Evolutionary conservation across 1,284 basidiomycete species (phyloP), one percentile per base, ranked within the genome.

Genomic region (Wolfiporia cocos): DNA sequence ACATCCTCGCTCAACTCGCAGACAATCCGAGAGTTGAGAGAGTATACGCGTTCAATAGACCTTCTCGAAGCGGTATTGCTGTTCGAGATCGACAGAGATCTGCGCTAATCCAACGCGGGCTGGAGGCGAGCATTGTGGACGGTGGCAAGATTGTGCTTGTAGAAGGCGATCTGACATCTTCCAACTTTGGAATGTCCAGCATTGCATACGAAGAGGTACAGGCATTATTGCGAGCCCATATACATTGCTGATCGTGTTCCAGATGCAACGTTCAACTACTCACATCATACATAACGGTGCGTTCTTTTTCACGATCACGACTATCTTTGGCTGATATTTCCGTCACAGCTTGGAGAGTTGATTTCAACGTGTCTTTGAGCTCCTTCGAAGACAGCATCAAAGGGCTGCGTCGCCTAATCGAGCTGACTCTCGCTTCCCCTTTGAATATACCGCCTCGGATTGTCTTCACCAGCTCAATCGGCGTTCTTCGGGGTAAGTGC

Each of bases 301-400:
- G 32, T 10, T 9, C 22, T 1, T 26, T 12, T 38, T 17, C 15
- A 18, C 15, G 3, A n/a, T 15, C 15, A 17, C 15, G 14, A 17
- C 4, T 15, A 10, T 19, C 17, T 22, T 7, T 18, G 1, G 15
- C 24, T 62, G 7, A 54, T 55, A 58, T 14, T 45, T 69, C n/a
- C 58, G 21, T 23, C 9, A 21, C 34, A 58, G 65, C 65, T 4
- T 68, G 64, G 62, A 50, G 47, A 1, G 58, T 68, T n/a, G 55
- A 68, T 47, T 66, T 68, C 52, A 62, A 61, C 39, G 39, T 61
- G 4, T 15, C 46, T 0, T 35, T 55, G 5, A 11, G 31, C 1
- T 52, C 50, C 9, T 57, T 55, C 39, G 55, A 57, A 26, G 19
- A 22, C 14, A 46, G 51, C 20, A 24, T 57, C 19, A 37, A 42